A percentile compares a stretch with the other conserved stretches of the same genome.
Conservation (phyloP, 2,329 filamentous ascomycete species). For the Dothideomycetidae sp. region DNA sequence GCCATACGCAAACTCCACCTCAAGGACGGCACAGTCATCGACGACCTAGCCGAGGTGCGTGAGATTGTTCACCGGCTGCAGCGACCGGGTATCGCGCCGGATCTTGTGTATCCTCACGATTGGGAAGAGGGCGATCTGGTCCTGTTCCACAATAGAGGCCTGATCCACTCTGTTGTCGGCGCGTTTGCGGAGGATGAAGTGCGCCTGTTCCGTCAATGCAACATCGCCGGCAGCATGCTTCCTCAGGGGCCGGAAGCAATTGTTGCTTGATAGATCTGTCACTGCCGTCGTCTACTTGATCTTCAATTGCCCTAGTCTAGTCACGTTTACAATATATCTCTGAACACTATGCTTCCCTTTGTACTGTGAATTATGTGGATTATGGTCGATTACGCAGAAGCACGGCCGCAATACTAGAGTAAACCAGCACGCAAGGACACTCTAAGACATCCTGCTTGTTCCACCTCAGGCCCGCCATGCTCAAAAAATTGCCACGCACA, state of each 20-base stretch:
- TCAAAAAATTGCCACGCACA: too few species aligned
- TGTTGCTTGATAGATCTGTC: too few species aligned
- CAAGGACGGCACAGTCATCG: slow-evolving; percentile 51
- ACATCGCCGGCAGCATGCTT: slow-evolving; percentile 51
- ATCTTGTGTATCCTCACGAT: slow-evolving; percentile 57
- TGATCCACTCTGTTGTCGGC: slow-evolving; percentile 62
- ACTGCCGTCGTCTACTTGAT: too few species aligned
- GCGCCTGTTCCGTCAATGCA: slow-evolving; percentile 63
- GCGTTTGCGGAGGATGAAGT: slow-evolving; percentile 62
- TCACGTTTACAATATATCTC: too few species aligned
- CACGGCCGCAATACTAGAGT: too few species aligned
- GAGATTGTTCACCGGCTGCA: slow-evolving; percentile 59
- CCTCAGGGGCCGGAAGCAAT: slow-evolving; percentile 36
- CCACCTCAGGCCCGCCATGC: too few species aligned
- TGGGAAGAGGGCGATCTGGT: slow-evolving; percentile 67
- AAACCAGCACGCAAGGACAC: too few species aligned
- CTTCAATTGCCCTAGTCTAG: too few species aligned
- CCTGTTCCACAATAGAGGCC: slow-evolving; percentile 63
- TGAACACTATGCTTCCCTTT: too few species aligned
- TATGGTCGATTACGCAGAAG: too few species aligned
- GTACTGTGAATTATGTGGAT: too few species aligned
- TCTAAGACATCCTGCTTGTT: too few species aligned
- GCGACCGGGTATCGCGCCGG: slow-evolving; percentile 55
- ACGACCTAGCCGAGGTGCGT: slow-evolving; percentile 51
- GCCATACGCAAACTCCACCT: slow-evolving; percentile 56